Base-by-base conservation (phyloP, 495 filamentous ascomycete species). In the Xylaria bambusicola region DNA sequence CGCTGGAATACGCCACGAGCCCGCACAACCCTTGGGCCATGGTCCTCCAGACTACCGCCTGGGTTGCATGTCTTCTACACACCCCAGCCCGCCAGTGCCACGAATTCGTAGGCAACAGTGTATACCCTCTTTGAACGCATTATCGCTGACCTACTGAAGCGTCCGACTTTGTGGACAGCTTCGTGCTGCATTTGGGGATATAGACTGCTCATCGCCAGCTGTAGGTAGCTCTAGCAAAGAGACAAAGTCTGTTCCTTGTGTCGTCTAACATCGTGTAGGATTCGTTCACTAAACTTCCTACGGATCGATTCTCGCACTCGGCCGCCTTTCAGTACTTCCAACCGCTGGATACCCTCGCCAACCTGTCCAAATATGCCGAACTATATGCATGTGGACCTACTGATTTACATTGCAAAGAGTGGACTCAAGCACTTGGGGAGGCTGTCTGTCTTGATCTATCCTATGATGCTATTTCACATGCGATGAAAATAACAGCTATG, bases 11-110 rank as follows among this genome's bases (percentile, higher is more conserved):
- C 82, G 21, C 73, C 82, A 5, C 62, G 59, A 6, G 62, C 80
- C 2, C 90, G 87, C 65, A 71, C 80, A 31, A 68, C 82, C 1
- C 64, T 86, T 27, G 73, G 86, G 45, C 93, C 94, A 24, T 89
- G 93, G 66, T 72, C 82, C 27, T 88, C 92, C 51, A 82, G 87
- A 59, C 72, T 92, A 31, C 83, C 89, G 6, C 86, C 92, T 2
- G 94, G 94, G 21, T 76, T 98, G 9, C 92, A 97, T 80, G 78
- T 92, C 23, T 88, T 90, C 66, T 91, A 88, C 65, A 90, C 86
- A 0, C 88, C 90, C 8, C 60, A 24, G 13, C 12, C n/a, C 7
- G 31, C 42, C 58, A 52, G 47, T 48, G 69, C 65, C 66, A 55
- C 23, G 50, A 59, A 52, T 36, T 23, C 20, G 26, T 53, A 52